Base-by-base conservation (phyloP, 2,329 filamentous ascomycete genomes). In the Pyricularia grisea region DNA sequence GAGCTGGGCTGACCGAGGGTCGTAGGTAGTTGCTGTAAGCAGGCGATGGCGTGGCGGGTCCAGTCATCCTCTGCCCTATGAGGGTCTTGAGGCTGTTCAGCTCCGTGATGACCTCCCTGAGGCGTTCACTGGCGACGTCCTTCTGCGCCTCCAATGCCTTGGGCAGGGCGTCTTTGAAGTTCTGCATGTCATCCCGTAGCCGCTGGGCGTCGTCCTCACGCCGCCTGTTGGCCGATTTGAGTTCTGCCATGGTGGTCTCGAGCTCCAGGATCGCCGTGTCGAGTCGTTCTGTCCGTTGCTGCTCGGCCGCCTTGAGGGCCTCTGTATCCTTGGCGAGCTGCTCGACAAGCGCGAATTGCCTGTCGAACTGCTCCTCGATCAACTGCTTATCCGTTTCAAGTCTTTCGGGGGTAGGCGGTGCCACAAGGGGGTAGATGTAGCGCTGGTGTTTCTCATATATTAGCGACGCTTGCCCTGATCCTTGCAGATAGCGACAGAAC, bases 291-390 rank as follows among this genome's bases (percentile, higher is more conserved):
- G 93, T 97, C 70, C 95, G 88, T 70, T 91, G 86, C 77, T 93
- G 86, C 82, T 99, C 95, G 0, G 94, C 90, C 4, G 88, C 85
- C 81, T 99, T 99, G 70, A 99, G 86, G 10, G 89, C 87, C 68
- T 93, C 89, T 0, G 95, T 99, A 78, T 99, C 96, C 74, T 92
- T 92, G 55, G 92, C 88, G 0, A 99, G 86, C 77, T 98, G 95
- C 70, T 99, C 95, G 12, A 99, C 89, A 17, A 98, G 86, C 23
- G 90, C 84, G 77, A 99, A 99, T 2, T 94, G 93, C 75, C 92
- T 92, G 74, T 95, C 92, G 79, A 99, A 99, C 70, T 94, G 91
- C 72, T 94, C 93, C 77, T 98, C 94, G 70, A 99, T 94, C 58
- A 88, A 88, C 71, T 92, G 88, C 80, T 99, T 99, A 78, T 99